phyloP scores from a whole-genome alignment of 768 basidiomycete genomes.

The Dioszegia crocea region DNA sequence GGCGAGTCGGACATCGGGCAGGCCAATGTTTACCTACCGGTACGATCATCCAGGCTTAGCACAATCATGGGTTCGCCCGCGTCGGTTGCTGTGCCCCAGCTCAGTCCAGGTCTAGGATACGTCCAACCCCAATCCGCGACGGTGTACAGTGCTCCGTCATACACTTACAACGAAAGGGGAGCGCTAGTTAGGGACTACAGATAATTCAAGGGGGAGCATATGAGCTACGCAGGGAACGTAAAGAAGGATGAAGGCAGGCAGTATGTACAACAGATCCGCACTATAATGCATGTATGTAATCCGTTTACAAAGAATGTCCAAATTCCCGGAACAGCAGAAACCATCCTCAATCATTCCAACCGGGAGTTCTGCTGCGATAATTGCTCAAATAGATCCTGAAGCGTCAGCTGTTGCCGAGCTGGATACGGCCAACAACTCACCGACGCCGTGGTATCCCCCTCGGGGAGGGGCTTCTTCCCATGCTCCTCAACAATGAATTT shows the following conservation, averaged over 20 bases:
- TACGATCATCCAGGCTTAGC: not conserved
- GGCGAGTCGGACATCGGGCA: slow-evolving; percentile 1
- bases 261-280: slow-evolving; percentile 1
- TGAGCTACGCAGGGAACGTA: too few relatives aligned
- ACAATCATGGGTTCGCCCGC: not conserved
- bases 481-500: slow-evolving; percentile 29
- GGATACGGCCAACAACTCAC: slow-evolving; percentile 17
- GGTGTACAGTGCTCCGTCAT: not conserved
- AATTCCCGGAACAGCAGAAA: not conserved
- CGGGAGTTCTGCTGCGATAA: slow-evolving; percentile 33
- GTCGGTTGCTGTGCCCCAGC: not conserved
- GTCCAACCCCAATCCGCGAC: not conserved
- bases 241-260: too few relatives aligned
- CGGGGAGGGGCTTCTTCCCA: slow-evolving; percentile 17
- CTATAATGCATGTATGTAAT: slow-evolving; percentile 6
- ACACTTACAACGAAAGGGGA: not conserved
- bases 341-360: not conserved
- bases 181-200: not conserved
- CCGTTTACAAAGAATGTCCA: not conserved
- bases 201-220: not conserved
- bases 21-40: not conserved
- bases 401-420: slow-evolving; percentile 10
- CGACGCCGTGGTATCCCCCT: slow-evolving; percentile 21
- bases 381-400: slow-evolving; percentile 40
- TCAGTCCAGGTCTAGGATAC: not conserved